Conservation (phyloP, 225 moss, liverwort and hornwort species). For the Asterella californica region DNA sequence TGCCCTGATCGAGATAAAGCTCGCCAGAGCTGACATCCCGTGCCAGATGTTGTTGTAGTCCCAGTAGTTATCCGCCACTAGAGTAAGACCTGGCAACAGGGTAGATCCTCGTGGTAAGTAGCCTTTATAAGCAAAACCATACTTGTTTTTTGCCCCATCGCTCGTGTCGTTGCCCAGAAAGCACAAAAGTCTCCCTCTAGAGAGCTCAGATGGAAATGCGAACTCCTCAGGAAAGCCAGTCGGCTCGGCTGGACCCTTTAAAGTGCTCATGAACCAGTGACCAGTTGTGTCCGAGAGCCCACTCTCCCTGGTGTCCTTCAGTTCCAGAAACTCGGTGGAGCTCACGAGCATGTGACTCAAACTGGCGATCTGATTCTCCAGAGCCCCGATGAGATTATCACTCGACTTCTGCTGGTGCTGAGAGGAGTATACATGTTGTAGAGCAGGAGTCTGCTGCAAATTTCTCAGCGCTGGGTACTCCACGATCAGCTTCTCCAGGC, state of each 20-base stretch:
- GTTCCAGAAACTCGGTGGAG: conserved; percentile 47
- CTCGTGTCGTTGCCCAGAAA: conserved; percentile 42
- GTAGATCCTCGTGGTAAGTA: conserved; percentile 37
- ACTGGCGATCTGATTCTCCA: conserved; percentile 24
- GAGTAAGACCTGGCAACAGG: conserved; percentile 52
- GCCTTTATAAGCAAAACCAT: conserved; percentile 57
- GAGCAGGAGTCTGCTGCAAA: not conserved
- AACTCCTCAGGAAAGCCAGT: conserved; percentile 51
- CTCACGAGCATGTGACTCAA: conserved; percentile 11
- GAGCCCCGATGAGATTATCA: conserved; percentile 15
- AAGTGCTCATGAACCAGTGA: conserved; percentile 86
- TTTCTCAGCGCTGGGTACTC: conserved; percentile 14
- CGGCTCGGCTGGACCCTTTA: conserved; percentile 14
- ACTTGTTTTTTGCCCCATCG: conserved; percentile 67
- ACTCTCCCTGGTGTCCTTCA: conserved; percentile 49
- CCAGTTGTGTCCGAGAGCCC: conserved; percentile 40
- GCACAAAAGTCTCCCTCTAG: conserved; percentile 57
- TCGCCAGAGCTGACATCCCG: conserved; percentile 63
- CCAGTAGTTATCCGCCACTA: conserved; percentile 78
- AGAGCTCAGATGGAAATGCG: conserved; percentile 63
- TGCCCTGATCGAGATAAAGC: conserved; percentile 60
- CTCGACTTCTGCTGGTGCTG: not conserved
- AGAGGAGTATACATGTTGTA: not conserved
- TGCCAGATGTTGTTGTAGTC: conserved; percentile 89
- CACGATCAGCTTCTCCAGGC: conserved; percentile 18